phyloP scores from a whole-genome alignment of 2,329 filamentous ascomycete genomes.

The Penicillium verrucosum region DNA sequence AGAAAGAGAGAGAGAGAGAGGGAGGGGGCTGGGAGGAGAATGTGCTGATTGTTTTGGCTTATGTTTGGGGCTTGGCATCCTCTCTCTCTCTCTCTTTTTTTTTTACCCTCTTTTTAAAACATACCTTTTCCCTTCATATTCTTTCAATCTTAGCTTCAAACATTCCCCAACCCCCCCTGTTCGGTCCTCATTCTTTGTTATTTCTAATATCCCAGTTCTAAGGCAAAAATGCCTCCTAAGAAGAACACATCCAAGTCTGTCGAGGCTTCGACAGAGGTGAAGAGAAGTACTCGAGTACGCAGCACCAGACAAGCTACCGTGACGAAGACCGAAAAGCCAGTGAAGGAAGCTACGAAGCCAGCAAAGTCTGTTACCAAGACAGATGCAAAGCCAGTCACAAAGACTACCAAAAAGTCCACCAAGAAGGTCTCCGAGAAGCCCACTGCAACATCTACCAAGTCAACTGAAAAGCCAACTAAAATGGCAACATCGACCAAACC shows the following conservation, averaged over 20 bases:
- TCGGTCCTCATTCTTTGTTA: conserved; percentile 4
- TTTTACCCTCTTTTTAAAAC: not conserved
- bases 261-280: conserved; percentile 9
- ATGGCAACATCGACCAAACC: conserved; percentile 18
- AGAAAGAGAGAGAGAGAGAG: no score
- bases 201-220: conserved; percentile 10
- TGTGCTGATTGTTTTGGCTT: conserved; percentile 21
- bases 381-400: not conserved
- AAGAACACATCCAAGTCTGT: conserved; percentile 24
- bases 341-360: conserved; percentile 12
- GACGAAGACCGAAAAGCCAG: conserved; percentile 11
- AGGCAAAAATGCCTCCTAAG: conserved; percentile 30
- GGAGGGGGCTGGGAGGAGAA: conserved; percentile 10
- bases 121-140: conserved; percentile 2
- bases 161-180: conserved; percentile 1
- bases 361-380: not conserved
- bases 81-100: conserved; percentile 12
- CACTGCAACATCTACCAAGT: not conserved
- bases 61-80: conserved; percentile 12
- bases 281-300: not conserved
- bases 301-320: not conserved
- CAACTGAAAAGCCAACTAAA: conserved; percentile 14
- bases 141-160: not conserved
- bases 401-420: not conserved
- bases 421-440: not conserved